Base-by-base conservation (phyloP, 2,329 filamentous ascomycete species). In the Cercospora janseana region DNA sequence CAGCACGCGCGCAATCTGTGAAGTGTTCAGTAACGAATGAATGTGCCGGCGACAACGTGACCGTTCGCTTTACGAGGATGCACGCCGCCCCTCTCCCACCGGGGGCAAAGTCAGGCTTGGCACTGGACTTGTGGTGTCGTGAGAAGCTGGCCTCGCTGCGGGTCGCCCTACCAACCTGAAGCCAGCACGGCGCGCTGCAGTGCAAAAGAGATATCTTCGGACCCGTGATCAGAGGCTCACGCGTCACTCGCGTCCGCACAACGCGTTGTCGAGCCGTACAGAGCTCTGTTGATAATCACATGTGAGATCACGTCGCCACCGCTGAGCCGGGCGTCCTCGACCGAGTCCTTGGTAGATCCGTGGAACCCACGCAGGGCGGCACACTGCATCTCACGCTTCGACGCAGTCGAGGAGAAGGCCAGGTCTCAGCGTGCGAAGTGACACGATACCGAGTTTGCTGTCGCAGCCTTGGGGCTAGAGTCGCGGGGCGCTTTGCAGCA, bases 371-470 rank as follows among this genome's bases (percentile, higher is more conserved):
- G 16, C 41, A 29, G 16, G 41, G 32, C 41, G 16, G 41, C 41
- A 21, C 34, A 44, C 41, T 32, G 41, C 41, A 44, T 44, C 15
- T 32, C 28, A 44, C 41, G 18, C 24, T n/a, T 32, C 41, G n/a
- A 10, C 13, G 41, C 27, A 12, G 41, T 31, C 41, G 26, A n/a
- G n/a, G n/a, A 28, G 26, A 28, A 28, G 26, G n/a, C n/a, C n/a
- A 28, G 26, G 26, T n/a, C 7, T 28, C 26, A 7, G 26, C 12
- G 12, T 32, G 29, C 16, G 29, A 10, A 32, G 29, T 28, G 29
- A 32, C 29, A n/a, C 12, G 29, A 10, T n/a, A n/a, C 4, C 16
- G 12, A 15, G 12, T 32, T n/a, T 32, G 29, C 29, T n/a, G 29
- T n/a, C 29, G 29, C 29, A 32, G 29, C 29, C 5, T n/a, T n/a